These are phyloP conservation scores for Priceomyces haplophilus DNA, from an alignment of 805 yeast genomes.

Conservation along the genomic window DNA sequence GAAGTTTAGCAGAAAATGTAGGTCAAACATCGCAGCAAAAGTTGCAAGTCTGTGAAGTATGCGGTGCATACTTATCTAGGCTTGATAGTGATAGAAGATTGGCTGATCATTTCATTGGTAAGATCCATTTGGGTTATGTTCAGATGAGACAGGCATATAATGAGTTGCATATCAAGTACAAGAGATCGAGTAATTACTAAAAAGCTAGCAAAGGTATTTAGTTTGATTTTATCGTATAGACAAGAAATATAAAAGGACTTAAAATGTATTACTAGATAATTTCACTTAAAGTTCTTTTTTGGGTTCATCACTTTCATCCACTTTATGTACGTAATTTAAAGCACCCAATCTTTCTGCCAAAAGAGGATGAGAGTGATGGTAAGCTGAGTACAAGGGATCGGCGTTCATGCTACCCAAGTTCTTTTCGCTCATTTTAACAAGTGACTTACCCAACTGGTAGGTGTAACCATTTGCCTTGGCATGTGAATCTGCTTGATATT, in stretches of 20 bases:
- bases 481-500: slow-evolving; percentile 88
- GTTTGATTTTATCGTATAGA: neutral
- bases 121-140: slow-evolving; percentile 79
- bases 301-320: slow-evolving; percentile 22
- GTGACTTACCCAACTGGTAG: slow-evolving; percentile 62
- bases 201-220: neutral
- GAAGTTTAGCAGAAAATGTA: slow-evolving; percentile 62
- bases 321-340: slow-evolving; percentile 48
- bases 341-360: slow-evolving; percentile 84
- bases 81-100: slow-evolving; percentile 84
- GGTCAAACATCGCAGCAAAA: slow-evolving; percentile 89
- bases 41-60: slow-evolving; percentile 82
- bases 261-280: neutral
- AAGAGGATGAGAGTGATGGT: slow-evolving; percentile 89
- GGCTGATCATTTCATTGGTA: slow-evolving; percentile 77
- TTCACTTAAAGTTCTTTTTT: neutral
- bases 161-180: slow-evolving; percentile 24
- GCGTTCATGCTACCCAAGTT: slow-evolving; percentile 86
- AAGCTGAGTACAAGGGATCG: slow-evolving; percentile 85
- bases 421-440: slow-evolving; percentile 73
- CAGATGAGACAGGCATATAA: slow-evolving; percentile 61
- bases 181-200: slow-evolving; percentile 6
- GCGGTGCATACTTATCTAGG: slow-evolving; percentile 85
- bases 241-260: neutral
- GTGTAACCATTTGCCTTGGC: slow-evolving; percentile 76